These are phyloP conservation scores for Fusarium fracticaudum DNA, from an alignment of 2,329 filamentous ascomycete species.

Conservation along the genomic window DNA sequence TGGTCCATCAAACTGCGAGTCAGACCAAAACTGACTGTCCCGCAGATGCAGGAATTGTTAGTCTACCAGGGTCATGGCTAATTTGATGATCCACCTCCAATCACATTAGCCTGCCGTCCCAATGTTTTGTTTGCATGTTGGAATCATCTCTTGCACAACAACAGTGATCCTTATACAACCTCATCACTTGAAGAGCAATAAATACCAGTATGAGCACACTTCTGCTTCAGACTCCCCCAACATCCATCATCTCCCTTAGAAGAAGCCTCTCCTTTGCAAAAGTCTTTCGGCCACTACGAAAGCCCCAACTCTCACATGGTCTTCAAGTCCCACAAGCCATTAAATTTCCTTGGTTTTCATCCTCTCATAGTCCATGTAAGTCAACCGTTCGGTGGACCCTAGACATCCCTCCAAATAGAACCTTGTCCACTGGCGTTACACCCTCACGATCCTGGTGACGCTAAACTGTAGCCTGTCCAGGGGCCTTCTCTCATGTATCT, in stretches of 20 bases:
- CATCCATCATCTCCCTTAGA: neutral
- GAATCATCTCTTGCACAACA: neutral
- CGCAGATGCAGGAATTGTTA: conserved; percentile 20
- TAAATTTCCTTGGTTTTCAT: conserved; percentile 37
- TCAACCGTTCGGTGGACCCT: conserved; percentile 33
- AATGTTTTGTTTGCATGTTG: neutral
- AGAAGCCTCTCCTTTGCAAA: neutral
- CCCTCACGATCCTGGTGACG: conserved; percentile 36
- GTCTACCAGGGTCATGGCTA: conserved; percentile 26
- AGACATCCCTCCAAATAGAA: conserved; percentile 26
- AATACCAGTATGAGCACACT: neutral
- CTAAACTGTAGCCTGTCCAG: conserved; percentile 35
- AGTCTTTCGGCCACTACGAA: conserved; percentile 8
- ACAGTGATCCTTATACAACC: neutral
- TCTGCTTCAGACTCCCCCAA: neutral
- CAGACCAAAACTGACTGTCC: conserved; percentile 22
- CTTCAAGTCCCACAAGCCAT: conserved; percentile 29
- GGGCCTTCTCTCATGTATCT: conserved; percentile 24
- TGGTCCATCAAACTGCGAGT: conserved; percentile 25
- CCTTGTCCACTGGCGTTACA: conserved; percentile 44
- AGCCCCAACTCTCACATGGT: conserved; percentile 18
- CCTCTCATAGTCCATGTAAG: conserved; percentile 31
- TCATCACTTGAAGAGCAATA: neutral
- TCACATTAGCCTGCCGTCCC: neutral
- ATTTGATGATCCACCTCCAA: conserved; percentile 36